These are phyloP conservation scores for Picochlorum sp. DNA, from an alignment of 139 green algal species.

Conservation along the genomic window DNA sequence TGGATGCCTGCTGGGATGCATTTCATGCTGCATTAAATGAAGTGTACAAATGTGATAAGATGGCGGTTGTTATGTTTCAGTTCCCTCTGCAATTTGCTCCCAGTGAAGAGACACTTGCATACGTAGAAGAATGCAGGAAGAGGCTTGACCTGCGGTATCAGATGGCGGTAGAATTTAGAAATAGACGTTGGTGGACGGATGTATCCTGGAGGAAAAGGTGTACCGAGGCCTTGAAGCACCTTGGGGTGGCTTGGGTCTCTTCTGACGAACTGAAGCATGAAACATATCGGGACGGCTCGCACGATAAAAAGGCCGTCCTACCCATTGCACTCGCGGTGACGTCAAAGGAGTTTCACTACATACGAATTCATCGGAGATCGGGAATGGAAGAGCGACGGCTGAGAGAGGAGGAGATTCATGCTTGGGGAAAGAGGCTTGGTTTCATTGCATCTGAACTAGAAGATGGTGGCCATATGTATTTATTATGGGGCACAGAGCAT, in stretches of 20 bases:
- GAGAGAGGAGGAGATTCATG: constrained; percentile 16
- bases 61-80: constrained; percentile 39
- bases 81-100: constrained; percentile 34
- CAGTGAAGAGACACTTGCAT: neutral
- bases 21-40: constrained; percentile 27
- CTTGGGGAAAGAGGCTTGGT: constrained; percentile 20
- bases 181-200: constrained; percentile 31
- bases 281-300: constrained; percentile 23
- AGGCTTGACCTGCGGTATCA: constrained; percentile 14
- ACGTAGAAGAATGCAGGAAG: constrained; percentile 26
- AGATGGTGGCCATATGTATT: constrained; percentile 21
- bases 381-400: constrained; percentile 29
- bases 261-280: constrained; percentile 44
- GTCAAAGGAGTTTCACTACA: constrained; percentile 18
- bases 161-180: constrained; percentile 41
- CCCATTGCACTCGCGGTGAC: constrained; percentile 32
- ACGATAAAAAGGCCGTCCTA: constrained; percentile 15
- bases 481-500: constrained; percentile 37
- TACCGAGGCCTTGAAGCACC: neutral
- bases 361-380: constrained; percentile 35
- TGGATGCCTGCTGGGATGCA: constrained; percentile 20
- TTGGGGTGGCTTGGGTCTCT: constrained; percentile 19
- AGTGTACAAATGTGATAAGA: constrained; percentile 6
- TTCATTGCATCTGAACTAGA: constrained; percentile 1
- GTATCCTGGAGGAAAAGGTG: constrained; percentile 8